Evolutionary conservation across 2,329 filamentous ascomycete genomes (phyloP).

Genomic region (Fusarium devonianum): DNA sequence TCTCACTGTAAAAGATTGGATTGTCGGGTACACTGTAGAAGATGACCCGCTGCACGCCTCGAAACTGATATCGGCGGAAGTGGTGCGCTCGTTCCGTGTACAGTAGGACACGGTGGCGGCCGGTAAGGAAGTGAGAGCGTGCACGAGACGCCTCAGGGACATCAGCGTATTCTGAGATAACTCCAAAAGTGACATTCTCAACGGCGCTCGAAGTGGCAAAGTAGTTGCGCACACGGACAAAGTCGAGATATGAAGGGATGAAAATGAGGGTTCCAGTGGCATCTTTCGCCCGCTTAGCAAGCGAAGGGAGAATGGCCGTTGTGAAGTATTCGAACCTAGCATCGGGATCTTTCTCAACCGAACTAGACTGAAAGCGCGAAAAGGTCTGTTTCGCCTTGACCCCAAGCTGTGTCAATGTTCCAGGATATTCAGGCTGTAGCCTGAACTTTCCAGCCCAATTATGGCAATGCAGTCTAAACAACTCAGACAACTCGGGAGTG

Average conservation of each 20-base stretch:
- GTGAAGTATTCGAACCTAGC: slow-evolving; percentile 91
- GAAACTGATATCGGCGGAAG: slow-evolving; percentile 85
- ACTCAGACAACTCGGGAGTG: slow-evolving; percentile 84
- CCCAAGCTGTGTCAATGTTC: slow-evolving; percentile 76
- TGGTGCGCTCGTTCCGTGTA: slow-evolving; percentile 98
- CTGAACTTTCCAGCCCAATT: slow-evolving; percentile 85
- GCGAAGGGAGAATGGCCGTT: slow-evolving; percentile 76
- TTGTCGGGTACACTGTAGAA: slow-evolving; percentile 94
- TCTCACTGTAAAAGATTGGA: slow-evolving; percentile 79
- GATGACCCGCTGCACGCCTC: slow-evolving; percentile 82
- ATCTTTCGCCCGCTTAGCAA: slow-evolving; percentile 72
- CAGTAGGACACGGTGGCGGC: slow-evolving; percentile 81
- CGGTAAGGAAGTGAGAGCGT: slow-evolving; percentile 84
- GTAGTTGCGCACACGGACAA: slow-evolving; percentile 90
- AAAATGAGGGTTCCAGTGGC: slow-evolving; percentile 80
- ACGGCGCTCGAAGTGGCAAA: slow-evolving; percentile 75
- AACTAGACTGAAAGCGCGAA: slow-evolving; percentile 78
- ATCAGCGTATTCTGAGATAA: slow-evolving; percentile 87
- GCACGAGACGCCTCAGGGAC: slow-evolving; percentile 81
- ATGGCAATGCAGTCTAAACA: slow-evolving; percentile 77
- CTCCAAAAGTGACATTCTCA: slow-evolving; percentile 67
- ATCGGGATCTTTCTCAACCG: slow-evolving; percentile 80
- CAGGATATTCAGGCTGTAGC: slow-evolving; percentile 71
- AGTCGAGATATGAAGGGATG: slow-evolving; percentile 93
- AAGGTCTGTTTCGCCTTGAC: slow-evolving; percentile 86